A percentile compares a stretch with the other conserved stretches of the same genome.
These are phyloP conservation scores for Hydrangea macrophylla DNA, from an alignment of 148 eudicot species.

Conservation along the genomic window DNA sequence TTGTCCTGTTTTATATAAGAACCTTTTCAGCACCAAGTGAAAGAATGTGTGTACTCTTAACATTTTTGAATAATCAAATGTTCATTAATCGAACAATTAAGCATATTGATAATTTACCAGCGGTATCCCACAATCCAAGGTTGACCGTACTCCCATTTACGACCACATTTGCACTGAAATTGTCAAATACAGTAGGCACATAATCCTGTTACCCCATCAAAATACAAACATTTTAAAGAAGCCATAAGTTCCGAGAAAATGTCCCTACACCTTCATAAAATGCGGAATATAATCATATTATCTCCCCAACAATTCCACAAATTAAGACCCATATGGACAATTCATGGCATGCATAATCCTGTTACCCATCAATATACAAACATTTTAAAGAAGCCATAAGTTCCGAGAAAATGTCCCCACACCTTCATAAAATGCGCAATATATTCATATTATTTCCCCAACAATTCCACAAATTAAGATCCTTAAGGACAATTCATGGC, in stretches of 20 bases:
- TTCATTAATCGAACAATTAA: too few species aligned
- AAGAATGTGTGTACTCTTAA: too few species aligned
- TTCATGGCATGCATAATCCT: conserved; percentile 16
- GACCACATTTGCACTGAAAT: conserved; percentile 98
- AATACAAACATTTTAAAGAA: conserved; percentile 9
- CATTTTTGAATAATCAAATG: too few species aligned
- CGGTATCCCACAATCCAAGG: conserved; percentile 97
- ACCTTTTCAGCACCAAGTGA: conserved; percentile 12
- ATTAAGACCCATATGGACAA: neutral
- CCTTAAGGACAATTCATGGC: neutral
- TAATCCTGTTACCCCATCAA: conserved; percentile 80
- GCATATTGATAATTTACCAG: conserved; percentile 48
- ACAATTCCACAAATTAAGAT: conserved; percentile 3
- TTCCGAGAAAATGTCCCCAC: neutral
- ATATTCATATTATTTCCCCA: neutral
- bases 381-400: conserved; percentile 2
- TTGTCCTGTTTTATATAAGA: conserved; percentile 60
- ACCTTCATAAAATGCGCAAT: neutral
- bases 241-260: neutral
- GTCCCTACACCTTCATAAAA: neutral
- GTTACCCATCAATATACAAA: too few species aligned
- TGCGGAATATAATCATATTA: neutral
- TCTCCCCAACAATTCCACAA: neutral
- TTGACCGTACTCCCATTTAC: conserved; percentile 89
- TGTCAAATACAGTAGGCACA: conserved; percentile 97